Conservation (phyloP, 495 filamentous ascomycete genomes). For the Glonium stellatum region DNA sequence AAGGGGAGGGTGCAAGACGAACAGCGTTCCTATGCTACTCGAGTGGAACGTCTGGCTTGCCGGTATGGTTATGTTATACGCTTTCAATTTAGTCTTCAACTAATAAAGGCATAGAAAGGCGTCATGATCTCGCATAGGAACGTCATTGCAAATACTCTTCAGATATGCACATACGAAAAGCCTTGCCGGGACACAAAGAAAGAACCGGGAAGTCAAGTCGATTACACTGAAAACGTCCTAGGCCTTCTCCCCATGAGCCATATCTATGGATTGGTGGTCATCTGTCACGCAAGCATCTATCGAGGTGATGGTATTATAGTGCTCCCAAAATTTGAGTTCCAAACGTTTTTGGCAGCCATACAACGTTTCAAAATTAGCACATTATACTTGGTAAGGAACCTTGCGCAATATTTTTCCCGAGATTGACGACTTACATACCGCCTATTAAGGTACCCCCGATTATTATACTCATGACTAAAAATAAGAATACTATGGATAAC, state of each 20-base stretch:
- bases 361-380: conserved; percentile 64
- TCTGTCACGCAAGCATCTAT: conserved; percentile 60
- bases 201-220: conserved; percentile 14
- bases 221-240: conserved; percentile 53
- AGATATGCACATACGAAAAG: conserved; percentile 20
- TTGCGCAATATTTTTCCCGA: background rate
- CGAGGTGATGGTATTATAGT: conserved; percentile 72
- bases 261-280: conserved; percentile 78
- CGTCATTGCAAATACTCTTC: conserved; percentile 68
- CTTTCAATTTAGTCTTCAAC: background rate
- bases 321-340: conserved; percentile 80
- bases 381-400: conserved; percentile 55
- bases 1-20: conserved; percentile 68
- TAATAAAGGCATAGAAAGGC: conserved; percentile 60
- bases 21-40: conserved; percentile 85
- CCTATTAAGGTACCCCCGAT: conserved; percentile 76
- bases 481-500: conserved; percentile 52
- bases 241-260: conserved; percentile 79
- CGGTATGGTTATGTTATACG: conserved; percentile 42
- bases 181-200: conserved; percentile 16
- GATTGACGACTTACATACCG: background rate
- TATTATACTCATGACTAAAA: conserved; percentile 72
- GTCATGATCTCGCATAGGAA: conserved; percentile 90
- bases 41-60: conserved; percentile 79
- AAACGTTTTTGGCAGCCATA: conserved; percentile 56